Conservation (phyloP, 1,284 basidiomycete genomes). For the Ceratobasidium sp. region DNA sequence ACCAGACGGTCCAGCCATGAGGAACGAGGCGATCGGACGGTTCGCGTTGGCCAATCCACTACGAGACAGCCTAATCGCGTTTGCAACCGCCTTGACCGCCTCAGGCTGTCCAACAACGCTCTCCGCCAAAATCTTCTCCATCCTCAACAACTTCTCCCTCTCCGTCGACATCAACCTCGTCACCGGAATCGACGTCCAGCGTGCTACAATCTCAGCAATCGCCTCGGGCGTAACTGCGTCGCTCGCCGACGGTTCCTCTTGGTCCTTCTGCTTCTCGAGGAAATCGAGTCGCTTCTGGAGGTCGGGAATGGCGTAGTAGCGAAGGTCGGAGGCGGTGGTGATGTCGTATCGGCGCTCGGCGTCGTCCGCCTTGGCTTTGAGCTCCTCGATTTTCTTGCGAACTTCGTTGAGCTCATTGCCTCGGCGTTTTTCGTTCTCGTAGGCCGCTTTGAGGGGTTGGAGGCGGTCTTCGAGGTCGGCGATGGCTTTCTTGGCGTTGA, state of each 20-base stretch:
- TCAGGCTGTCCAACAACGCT: constrained; percentile 88
- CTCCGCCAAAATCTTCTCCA: constrained; percentile 74
- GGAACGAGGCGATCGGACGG: constrained; percentile 91
- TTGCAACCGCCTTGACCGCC: constrained; percentile 88
- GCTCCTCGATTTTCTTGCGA: constrained; percentile 88
- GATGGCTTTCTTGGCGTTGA: constrained; percentile 79
- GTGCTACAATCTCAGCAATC: constrained; percentile 89
- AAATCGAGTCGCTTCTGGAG: constrained; percentile 76
- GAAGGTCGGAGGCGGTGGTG: constrained; percentile 87
- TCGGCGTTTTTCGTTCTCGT: constrained; percentile 89
- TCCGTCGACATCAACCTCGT: constrained; percentile 86
- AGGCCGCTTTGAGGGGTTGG: constrained; percentile 86
- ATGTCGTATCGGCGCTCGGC: constrained; percentile 91
- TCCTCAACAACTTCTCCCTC: constrained; percentile 85
- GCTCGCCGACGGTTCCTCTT: constrained; percentile 69
- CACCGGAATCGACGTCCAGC: constrained; percentile 93
- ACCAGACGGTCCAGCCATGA: constrained; percentile 93
- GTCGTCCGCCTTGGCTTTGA: constrained; percentile 92
- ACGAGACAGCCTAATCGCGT: constrained; percentile 90
- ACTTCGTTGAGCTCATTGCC: constrained; percentile 87
- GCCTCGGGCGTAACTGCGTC: constrained; percentile 90
- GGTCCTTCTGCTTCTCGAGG: constrained; percentile 78
- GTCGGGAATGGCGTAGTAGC: constrained; percentile 94
- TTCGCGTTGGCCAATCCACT: constrained; percentile 87
- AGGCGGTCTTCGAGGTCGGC: constrained; percentile 90